These are phyloP conservation scores for Penicillium bialowiezense DNA, from an alignment of 495 filamentous ascomycete genomes.

Conservation along the genomic window DNA sequence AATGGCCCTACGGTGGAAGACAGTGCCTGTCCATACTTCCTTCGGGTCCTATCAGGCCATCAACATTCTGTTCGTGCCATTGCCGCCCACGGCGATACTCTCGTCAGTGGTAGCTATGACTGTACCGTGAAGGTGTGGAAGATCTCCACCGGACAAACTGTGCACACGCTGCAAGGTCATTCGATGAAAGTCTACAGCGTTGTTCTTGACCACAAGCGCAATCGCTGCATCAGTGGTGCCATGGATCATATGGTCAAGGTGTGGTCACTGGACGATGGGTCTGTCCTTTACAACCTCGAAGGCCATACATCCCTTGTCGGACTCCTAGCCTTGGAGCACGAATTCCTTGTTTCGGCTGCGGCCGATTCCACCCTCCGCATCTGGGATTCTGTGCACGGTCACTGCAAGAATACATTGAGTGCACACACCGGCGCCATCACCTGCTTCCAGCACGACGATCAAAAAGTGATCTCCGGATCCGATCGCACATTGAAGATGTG, in stretches of 20 bases:
- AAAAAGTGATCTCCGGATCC: constrained; percentile 94
- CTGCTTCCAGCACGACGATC: constrained; percentile 96
- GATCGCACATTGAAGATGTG: constrained; percentile 98
- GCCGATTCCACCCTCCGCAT: constrained; percentile 94
- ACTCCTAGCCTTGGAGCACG: constrained; percentile 80
- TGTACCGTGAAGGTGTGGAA: constrained; percentile 95
- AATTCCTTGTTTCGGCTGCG: constrained; percentile 89
- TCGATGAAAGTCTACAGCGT: constrained; percentile 96
- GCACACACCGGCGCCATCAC: constrained; percentile 98
- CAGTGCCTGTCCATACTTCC: constrained; percentile 87
- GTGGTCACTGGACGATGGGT: constrained; percentile 91
- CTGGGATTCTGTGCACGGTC: constrained; percentile 93
- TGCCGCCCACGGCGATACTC: constrained; percentile 88
- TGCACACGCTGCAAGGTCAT: constrained; percentile 86
- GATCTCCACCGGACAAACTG: constrained; percentile 89
- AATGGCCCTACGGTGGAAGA: constrained; percentile 73
- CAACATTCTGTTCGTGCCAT: constrained; percentile 96
- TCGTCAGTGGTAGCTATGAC: constrained; percentile 99
- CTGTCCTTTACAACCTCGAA: constrained; percentile 84
- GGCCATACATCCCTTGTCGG: constrained; percentile 93
- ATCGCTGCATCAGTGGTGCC: constrained; percentile 94
- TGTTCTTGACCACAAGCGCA: constrained; percentile 86
- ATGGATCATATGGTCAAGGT: constrained; percentile 99
- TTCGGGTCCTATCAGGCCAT: constrained; percentile 83
- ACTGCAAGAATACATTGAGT: constrained; percentile 82